Percentiles rank a stretch among this genome's conserved stretches.
Conservation (phyloP, 768 basidiomycete species). For the Trametes maxima region DNA sequence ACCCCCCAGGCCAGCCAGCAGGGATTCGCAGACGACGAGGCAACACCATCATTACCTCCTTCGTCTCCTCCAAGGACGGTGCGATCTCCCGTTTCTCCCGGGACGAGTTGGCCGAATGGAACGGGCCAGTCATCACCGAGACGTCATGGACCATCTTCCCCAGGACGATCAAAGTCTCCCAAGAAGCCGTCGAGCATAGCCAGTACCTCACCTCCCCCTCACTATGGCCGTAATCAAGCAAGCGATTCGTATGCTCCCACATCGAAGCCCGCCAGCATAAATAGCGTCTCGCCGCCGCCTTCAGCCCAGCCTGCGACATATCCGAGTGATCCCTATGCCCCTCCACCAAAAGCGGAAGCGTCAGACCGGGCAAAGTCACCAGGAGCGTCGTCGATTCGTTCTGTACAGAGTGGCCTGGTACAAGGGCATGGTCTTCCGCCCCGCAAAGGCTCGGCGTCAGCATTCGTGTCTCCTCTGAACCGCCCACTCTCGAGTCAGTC, state of each 20-base stretch:
- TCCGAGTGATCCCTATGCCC: constrained; percentile 7
- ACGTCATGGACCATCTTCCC: constrained; percentile 21
- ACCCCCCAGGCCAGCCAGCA: not conserved
- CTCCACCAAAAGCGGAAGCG: constrained; percentile 3
- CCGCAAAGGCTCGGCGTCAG: constrained; percentile 1
- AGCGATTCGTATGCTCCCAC: constrained; percentile 1
- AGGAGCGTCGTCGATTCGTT: constrained; percentile 21
- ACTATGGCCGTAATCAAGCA: not conserved
- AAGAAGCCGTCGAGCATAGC: not conserved
- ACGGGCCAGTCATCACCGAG: constrained; percentile 1
- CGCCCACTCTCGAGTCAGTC: constrained; percentile 18
- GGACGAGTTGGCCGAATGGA: constrained; percentile 22
- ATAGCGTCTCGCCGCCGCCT: not conserved
- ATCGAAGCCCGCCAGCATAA: not conserved
- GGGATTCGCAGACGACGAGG: not conserved
- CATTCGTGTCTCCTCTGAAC: not conserved
- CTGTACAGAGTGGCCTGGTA: constrained; percentile 1
- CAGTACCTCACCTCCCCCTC: not conserved
- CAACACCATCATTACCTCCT: not conserved
- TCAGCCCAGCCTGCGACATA: not conserved
- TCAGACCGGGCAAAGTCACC: constrained; percentile 23
- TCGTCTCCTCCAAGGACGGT: constrained; percentile 17
- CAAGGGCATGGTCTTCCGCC: constrained; percentile 6
- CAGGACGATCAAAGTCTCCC: constrained; percentile 16
- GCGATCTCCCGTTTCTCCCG: constrained; percentile 17